Evolutionary conservation across 1,284 basidiomycete species (phyloP).

Genomic region (Kalmanozyma brasiliensis): DNA sequence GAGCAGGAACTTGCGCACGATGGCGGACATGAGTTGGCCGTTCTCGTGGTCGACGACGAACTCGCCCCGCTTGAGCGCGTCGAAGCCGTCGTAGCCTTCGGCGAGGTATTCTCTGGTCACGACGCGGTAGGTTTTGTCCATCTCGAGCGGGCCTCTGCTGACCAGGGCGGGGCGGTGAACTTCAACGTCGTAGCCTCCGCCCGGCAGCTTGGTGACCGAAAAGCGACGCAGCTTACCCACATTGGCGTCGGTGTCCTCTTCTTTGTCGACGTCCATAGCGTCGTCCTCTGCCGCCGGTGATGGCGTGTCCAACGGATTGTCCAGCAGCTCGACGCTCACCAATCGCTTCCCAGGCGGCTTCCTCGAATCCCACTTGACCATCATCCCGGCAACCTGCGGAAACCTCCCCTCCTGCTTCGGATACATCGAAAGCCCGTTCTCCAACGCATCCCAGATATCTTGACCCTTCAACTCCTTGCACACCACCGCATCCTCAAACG

Average conservation of each 20-base stretch:
- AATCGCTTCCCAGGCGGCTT: conserved; percentile 63
- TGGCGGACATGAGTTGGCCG: conserved; percentile 81
- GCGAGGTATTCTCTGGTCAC: conserved; percentile 82
- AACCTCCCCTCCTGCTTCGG: conserved; percentile 94
- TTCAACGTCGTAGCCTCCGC: conserved; percentile 40
- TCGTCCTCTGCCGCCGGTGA: conserved; percentile 1
- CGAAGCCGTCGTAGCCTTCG: conserved; percentile 78
- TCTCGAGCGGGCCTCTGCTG: conserved; percentile 41
- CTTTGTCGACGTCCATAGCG: conserved; percentile 33
- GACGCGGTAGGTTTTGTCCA: conserved; percentile 74
- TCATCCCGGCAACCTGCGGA: conserved; percentile 85
- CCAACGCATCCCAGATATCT: conserved; percentile 83
- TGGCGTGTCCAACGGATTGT: conserved; percentile 38
- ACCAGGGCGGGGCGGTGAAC: conserved; percentile 43
- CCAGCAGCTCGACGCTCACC: conserved; percentile 53
- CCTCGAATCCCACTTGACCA: conserved; percentile 86
- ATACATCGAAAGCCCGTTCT: conserved; percentile 80
- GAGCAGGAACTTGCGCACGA: conserved; percentile 85
- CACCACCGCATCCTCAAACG: conserved; percentile 84
- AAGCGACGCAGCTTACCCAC: conserved; percentile 29
- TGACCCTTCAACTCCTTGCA: conserved; percentile 84
- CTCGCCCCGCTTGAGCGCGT: conserved; percentile 75
- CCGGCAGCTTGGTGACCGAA: conserved; percentile 30
- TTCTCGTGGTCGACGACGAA: conserved; percentile 86
- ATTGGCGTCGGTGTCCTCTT: conserved; percentile 2